These are phyloP conservation scores for Arachis stenosperma DNA, from an alignment of 306 rosid species.

Conservation along the genomic window DNA sequence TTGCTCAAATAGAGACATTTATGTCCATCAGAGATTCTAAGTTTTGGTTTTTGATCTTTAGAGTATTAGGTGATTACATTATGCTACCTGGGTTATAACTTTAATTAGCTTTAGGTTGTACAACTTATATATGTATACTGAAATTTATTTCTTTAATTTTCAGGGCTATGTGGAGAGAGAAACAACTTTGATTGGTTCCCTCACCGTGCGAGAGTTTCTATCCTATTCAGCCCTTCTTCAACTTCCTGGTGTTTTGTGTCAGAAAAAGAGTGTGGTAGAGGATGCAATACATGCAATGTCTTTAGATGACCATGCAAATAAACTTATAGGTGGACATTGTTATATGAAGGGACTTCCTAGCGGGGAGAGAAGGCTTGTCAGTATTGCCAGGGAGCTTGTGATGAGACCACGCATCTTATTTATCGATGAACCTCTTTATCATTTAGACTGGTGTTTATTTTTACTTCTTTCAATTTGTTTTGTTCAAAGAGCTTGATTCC, in stretches of 20 bases:
- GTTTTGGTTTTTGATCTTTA: conserved; percentile 24
- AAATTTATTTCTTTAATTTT: conserved; percentile 38
- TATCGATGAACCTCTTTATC: conserved; percentile 95
- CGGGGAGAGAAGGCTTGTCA: conserved; percentile 91
- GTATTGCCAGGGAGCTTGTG: conserved; percentile 97
- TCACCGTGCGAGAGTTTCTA: conserved; percentile 91
- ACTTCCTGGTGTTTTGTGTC: conserved; percentile 96
- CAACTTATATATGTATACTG: conserved; percentile 2
- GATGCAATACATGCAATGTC: conserved; percentile 98
- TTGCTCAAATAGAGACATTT: background rate
- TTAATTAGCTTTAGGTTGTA: conserved; percentile 3
- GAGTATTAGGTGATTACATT: background rate
- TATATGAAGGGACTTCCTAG: conserved; percentile 95
- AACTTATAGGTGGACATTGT: conserved; percentile 95
- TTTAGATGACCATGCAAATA: conserved; percentile 83
- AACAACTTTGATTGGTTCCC: conserved; percentile 88
- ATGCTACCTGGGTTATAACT: conserved; percentile 8
- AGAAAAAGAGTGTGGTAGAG: conserved; percentile 89
- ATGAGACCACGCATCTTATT: conserved; percentile 94
- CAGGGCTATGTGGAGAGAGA: conserved; percentile 97
- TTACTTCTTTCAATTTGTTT: background rate
- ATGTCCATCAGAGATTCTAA: background rate
- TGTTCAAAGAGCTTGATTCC: conserved; percentile 25
- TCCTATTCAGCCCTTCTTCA: conserved; percentile 93
- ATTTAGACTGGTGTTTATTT: conserved; percentile 78